phyloP scores from a whole-genome alignment of 768 basidiomycete genomes.

The Calocybe gangraenosa region DNA sequence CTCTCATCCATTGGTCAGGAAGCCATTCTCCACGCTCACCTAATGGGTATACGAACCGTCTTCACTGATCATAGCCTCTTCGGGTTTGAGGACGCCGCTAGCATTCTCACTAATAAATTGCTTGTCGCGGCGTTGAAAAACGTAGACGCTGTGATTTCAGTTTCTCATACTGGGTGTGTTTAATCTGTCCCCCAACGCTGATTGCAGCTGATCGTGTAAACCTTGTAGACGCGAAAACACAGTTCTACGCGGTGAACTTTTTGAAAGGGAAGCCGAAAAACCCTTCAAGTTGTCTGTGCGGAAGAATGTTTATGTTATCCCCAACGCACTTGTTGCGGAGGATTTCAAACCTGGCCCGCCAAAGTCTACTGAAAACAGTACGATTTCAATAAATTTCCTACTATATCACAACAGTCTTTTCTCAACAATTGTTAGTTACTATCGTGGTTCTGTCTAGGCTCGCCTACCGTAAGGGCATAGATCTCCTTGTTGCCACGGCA shows the following conservation, averaged over 20 bases:
- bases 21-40: conserved; percentile 83
- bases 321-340: conserved; percentile 85
- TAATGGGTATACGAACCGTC: conserved; percentile 84
- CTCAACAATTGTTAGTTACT: conserved; percentile 46
- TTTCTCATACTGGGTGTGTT: conserved; percentile 90
- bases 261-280: conserved; percentile 45
- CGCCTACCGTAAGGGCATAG: conserved; percentile 94
- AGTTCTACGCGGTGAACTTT: conserved; percentile 79
- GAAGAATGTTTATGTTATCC: conserved; percentile 82
- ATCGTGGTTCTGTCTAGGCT: conserved; percentile 89
- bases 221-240: conserved; percentile 92
- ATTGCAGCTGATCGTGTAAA: neutral
- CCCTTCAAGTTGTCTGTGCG: conserved; percentile 42
- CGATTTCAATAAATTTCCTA: conserved; percentile 14
- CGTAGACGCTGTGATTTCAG: conserved; percentile 93
- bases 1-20: conserved; percentile 91
- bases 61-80: conserved; percentile 98
- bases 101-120: conserved; percentile 96
- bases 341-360: conserved; percentile 70
- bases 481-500: conserved; percentile 88
- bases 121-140: conserved; percentile 82
- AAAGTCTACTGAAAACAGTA: conserved; percentile 53
- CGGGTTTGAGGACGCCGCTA: conserved; percentile 95
- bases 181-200: neutral
- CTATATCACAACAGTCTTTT: neutral